These are phyloP conservation scores for Knufia petricola DNA, from an alignment of 2,329 filamentous ascomycete genomes.

Conservation along the genomic window DNA sequence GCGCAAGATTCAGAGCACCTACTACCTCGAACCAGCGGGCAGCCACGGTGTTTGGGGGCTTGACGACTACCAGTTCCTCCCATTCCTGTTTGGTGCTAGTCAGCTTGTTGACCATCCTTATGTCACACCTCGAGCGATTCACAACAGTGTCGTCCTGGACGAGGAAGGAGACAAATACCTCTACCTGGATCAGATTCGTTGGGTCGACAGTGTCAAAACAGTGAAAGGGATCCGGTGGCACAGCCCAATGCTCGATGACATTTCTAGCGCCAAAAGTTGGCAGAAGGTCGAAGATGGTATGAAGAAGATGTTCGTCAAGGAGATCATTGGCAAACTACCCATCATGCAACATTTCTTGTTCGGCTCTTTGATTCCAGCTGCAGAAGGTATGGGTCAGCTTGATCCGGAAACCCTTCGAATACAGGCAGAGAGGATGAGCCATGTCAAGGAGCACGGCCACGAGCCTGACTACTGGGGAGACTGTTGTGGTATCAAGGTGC, in stretches of 20 bases:
- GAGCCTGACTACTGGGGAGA: conserved; percentile 65
- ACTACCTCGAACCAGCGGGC: conserved; percentile 93
- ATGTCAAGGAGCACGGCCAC: conserved; percentile 60
- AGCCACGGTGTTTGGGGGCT: conserved; percentile 97
- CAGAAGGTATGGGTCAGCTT: conserved; percentile 61
- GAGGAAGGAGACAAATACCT: conserved; percentile 76
- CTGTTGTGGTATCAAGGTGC: conserved; percentile 96
- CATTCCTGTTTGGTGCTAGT: conserved; percentile 87
- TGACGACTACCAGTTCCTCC: conserved; percentile 94
- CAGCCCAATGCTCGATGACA: conserved; percentile 96
- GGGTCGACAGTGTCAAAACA: conserved; percentile 93
- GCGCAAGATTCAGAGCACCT: conserved; percentile 78
- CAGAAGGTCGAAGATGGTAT: conserved; percentile 87
- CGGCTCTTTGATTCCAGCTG: conserved; percentile 71
- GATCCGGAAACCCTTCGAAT: conserved; percentile 43
- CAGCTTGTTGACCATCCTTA: conserved; percentile 78
- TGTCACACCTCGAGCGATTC: conserved; percentile 70
- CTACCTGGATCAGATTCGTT: conserved; percentile 85
- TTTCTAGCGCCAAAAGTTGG: conserved; percentile 83
- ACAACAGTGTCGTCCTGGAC: conserved; percentile 78
- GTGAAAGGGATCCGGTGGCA: conserved; percentile 94
- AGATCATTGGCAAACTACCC: conserved; percentile 84
- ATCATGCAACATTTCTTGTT: conserved; percentile 99
- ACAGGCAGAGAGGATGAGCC: conserved; percentile 47
- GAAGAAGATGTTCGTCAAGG: conserved; percentile 90